phyloP scores from a whole-genome alignment of 2,329 filamentous ascomycete genomes.

The Ophiognomonia clavigignenti-juglandacearum region DNA sequence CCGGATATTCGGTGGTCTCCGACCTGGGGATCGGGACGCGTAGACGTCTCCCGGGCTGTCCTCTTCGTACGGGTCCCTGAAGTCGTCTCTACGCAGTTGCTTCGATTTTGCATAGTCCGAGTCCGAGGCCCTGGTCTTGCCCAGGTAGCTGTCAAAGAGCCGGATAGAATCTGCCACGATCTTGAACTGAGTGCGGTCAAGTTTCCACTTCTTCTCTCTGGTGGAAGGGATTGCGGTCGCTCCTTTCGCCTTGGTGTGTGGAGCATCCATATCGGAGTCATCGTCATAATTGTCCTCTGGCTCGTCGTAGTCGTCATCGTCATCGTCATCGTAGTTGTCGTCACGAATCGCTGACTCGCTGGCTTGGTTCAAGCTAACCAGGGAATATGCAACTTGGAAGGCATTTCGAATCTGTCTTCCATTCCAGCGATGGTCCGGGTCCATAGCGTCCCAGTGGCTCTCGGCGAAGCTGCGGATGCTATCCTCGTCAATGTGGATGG shows the following conservation, averaged over 20 bases:
- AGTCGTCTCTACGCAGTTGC: background rate
- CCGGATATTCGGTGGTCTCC: background rate
- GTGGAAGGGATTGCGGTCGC: background rate
- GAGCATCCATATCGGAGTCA: background rate
- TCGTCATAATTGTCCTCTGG: background rate
- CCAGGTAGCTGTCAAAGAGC: constrained; percentile 7
- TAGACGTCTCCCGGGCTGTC: background rate
- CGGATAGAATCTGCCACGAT: constrained; percentile 2
- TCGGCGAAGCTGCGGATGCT: background rate
- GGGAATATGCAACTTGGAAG: constrained; percentile 13
- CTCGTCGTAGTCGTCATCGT: background rate
- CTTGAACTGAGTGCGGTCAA: constrained; percentile 3
- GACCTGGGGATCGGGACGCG: background rate
- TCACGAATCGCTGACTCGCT: background rate
- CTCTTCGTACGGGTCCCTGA: background rate
- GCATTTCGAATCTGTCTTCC: constrained; percentile 10
- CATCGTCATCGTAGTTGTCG: background rate
- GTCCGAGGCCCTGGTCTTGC: constrained; percentile 2
- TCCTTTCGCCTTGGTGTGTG: background rate
- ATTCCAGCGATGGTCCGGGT: background rate
- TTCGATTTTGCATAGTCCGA: background rate
- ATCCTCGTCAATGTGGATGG: background rate
- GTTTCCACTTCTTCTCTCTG: background rate
- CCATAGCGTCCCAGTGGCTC: background rate
- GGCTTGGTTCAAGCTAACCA: background rate